Percentiles rank a stretch among this genome's conserved stretches.
These are phyloP conservation scores for Rhodosporidiobolus sp. DNA, from an alignment of 768 basidiomycete genomes.

Conservation along the genomic window DNA sequence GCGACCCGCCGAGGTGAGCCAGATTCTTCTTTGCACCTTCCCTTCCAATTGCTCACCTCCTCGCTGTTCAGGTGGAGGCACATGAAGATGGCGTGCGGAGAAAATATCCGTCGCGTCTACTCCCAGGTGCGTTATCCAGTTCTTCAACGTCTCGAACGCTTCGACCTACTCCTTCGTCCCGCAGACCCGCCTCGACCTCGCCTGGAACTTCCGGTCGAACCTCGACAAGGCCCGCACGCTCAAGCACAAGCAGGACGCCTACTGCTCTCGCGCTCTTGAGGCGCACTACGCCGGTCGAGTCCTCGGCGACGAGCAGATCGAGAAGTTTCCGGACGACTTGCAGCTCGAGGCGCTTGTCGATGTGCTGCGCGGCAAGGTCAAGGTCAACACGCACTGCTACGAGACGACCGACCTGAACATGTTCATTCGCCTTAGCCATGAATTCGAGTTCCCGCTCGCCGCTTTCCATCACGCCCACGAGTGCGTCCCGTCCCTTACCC, in stretches of 20 bases:
- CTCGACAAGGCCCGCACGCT: constrained; percentile 67
- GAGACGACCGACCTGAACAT: constrained; percentile 30
- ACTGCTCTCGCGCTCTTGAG: constrained; percentile 57
- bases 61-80: too few species aligned
- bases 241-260: constrained; percentile 65
- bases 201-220: constrained; percentile 43
- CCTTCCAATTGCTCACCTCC: too few species aligned
- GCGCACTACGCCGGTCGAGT: constrained; percentile 52
- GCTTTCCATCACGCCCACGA: constrained; percentile 78
- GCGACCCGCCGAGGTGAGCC: constrained; percentile 49
- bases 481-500: background rate
- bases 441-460: constrained; percentile 72
- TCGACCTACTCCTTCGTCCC: too few species aligned
- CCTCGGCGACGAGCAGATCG: constrained; percentile 51
- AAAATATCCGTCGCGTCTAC: constrained; percentile 15
- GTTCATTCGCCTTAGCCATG: constrained; percentile 57
- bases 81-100: constrained; percentile 55
- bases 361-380: constrained; percentile 38
- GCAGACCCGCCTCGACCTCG: constrained; percentile 47
- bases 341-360: constrained; percentile 41
- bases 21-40: too few species aligned
- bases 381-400: constrained; percentile 40
- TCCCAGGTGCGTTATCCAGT: constrained; percentile 29
- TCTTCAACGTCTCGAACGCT: background rate
- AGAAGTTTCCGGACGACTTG: constrained; percentile 61